Evolutionary conservation across 441 rosid species (phyloP).

Genomic region (Manihot esculenta): DNA sequence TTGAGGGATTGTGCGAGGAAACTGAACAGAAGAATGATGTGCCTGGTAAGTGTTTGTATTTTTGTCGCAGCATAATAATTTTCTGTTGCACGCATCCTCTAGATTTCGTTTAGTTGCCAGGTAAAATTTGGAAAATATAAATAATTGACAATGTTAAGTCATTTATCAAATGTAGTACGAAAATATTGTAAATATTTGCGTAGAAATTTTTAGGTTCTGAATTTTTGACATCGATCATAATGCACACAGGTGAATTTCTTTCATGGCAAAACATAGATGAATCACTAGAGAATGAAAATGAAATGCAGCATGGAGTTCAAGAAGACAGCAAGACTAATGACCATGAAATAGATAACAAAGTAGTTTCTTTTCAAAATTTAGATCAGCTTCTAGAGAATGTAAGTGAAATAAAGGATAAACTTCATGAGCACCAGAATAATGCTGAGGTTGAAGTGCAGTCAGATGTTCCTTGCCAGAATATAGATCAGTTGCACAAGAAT

Average conservation of each 20-base stretch:
- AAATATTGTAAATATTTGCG: too few species aligned
- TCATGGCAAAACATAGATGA: constrained; percentile 32
- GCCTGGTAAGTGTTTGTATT: constrained; percentile 36
- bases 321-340: constrained; percentile 16
- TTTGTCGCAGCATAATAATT: background rate
- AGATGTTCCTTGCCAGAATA: too few species aligned
- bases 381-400: constrained; percentile 26
- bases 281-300: constrained; percentile 24
- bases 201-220: too few species aligned
- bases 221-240: constrained; percentile 11
- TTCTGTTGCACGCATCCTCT: background rate
- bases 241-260: constrained; percentile 32
- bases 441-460: background rate
- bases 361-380: constrained; percentile 28
- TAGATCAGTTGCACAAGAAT: constrained; percentile 18
- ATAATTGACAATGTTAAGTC: background rate
- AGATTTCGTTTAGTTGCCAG: background rate
- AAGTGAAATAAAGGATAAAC: constrained; percentile 12
- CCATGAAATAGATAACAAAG: constrained; percentile 12
- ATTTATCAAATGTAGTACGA: too few species aligned
- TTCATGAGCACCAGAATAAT: background rate
- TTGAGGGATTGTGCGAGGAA: constrained; percentile 27
- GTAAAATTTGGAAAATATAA: background rate
- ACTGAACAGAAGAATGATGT: constrained; percentile 23
- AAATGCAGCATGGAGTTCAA: constrained; percentile 8